These are phyloP conservation scores for Onygenales sp. DNA, from an alignment of 2,329 filamentous ascomycete genomes.

Conservation along the genomic window DNA sequence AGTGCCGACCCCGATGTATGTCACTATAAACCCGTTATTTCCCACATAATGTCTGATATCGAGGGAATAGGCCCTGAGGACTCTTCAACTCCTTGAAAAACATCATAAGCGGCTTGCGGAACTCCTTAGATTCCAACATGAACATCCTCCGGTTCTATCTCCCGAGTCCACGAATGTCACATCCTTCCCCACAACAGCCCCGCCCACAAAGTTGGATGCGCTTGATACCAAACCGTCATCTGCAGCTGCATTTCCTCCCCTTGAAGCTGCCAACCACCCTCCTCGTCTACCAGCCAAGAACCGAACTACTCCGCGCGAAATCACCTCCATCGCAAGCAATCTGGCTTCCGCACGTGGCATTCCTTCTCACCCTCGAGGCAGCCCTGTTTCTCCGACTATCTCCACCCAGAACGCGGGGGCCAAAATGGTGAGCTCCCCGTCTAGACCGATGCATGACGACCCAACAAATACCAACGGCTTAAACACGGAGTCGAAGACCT, in stretches of 20 bases:
- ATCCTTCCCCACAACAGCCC: conserved; percentile 6
- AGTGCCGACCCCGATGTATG: conserved; percentile 54
- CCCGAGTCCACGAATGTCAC: conserved; percentile 10
- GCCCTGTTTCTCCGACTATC: conserved; percentile 61
- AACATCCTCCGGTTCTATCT: conserved; percentile 31
- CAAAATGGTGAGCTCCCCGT: conserved; percentile 51
- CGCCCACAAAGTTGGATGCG: conserved; percentile 10
- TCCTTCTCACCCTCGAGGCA: conserved; percentile 46
- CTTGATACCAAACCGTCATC: conserved; percentile 11
- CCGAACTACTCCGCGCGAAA: conserved; percentile 52
- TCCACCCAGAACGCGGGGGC: conserved; percentile 66
- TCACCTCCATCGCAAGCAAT: conserved; percentile 76
- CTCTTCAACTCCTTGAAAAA: conserved; percentile 72
- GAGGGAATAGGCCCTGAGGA: conserved; percentile 64
- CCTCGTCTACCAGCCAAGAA: conserved; percentile 30
- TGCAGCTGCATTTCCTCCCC: conserved; percentile 15
- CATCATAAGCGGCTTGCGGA: conserved; percentile 79
- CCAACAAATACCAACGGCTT: conserved; percentile 14
- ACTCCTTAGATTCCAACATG: conserved; percentile 63
- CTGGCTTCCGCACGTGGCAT: conserved; percentile 80
- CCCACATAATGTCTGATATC: conserved; percentile 4
- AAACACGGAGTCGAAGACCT: conserved; percentile 10
- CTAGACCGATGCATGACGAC: conserved; percentile 26
- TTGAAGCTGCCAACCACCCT: conserved; percentile 26
- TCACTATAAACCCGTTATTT: not conserved